These are phyloP conservation scores for Juncus effusus DNA, from an alignment of 176 grass and related monocot species.

Conservation along the genomic window DNA sequence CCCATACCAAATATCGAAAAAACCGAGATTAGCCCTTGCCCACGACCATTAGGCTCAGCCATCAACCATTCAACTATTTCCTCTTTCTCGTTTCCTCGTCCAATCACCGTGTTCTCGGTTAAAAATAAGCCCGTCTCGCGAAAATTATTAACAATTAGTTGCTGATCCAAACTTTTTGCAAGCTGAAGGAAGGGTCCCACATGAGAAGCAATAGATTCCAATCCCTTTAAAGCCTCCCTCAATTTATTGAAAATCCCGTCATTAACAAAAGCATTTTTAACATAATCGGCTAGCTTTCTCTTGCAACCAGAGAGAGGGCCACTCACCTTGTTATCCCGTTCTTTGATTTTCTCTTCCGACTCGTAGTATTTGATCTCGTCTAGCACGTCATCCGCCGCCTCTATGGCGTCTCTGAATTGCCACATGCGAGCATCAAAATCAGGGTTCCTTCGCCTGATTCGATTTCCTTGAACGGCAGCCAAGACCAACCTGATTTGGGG, in stretches of 20 bases:
- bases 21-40: not conserved
- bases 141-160: not conserved
- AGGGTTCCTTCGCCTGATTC: not conserved
- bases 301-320: constrained; percentile 6
- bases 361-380: constrained; percentile 13
- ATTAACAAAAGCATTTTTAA: not conserved
- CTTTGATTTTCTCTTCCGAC: constrained; percentile 1
- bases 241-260: constrained; percentile 5
- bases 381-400: constrained; percentile 19
- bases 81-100: constrained; percentile 8
- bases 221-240: constrained; percentile 1
- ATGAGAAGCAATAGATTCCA: constrained; percentile 7
- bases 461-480: not conserved
- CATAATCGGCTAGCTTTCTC: constrained; percentile 1
- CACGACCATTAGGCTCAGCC: not conserved
- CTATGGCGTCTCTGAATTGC: constrained; percentile 25
- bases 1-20: constrained; percentile 21
- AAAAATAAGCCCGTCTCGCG: constrained; percentile 11
- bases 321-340: constrained; percentile 1
- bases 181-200: constrained; percentile 4
- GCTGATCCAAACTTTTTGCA: constrained; percentile 6
- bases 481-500: not conserved
- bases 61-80: constrained; percentile 11
- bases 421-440: constrained; percentile 13
- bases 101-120: constrained; percentile 2